Evolutionary conservation across 1,139 yeast genomes (phyloP).

Genomic region (Maudiozyma humilis): DNA sequence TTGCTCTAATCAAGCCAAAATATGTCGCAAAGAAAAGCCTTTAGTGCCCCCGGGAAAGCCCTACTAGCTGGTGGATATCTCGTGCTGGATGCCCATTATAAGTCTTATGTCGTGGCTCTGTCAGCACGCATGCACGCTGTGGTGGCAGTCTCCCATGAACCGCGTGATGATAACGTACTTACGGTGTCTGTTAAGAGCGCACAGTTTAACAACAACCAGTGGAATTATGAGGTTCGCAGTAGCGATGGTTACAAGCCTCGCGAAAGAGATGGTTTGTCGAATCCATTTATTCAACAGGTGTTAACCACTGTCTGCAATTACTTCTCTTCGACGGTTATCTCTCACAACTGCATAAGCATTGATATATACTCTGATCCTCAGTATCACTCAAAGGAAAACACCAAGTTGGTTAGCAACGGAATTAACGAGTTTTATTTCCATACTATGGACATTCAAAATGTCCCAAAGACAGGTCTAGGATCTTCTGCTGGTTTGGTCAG

Average conservation of each 20-base stretch:
- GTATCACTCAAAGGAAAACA: conserved; percentile 67
- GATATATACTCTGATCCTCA: conserved; percentile 79
- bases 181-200: conserved; percentile 56
- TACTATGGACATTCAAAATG: conserved; percentile 49
- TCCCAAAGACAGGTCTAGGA: conserved; percentile 91
- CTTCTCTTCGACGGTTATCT: conserved; percentile 30
- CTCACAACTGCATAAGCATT: conserved; percentile 37
- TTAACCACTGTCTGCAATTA: conserved; percentile 50
- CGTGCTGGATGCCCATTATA: conserved; percentile 69
- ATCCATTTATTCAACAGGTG: conserved; percentile 73
- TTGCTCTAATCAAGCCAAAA: too few relatives aligned
- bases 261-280: conserved; percentile 35
- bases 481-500: conserved; percentile 92
- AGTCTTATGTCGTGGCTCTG: conserved; percentile 77
- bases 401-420: conserved; percentile 33
- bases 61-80: conserved; percentile 89
- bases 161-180: conserved; percentile 16
- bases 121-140: conserved; percentile 86
- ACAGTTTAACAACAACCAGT: conserved; percentile 64
- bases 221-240: conserved; percentile 45
- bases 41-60: conserved; percentile 95
- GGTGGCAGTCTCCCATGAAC: conserved; percentile 26
- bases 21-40: conserved; percentile 29
- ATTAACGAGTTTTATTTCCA: conserved; percentile 53
- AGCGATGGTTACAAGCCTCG: conserved; percentile 14